Base-by-base conservation (phyloP, 1,284 basidiomycete genomes). In the Sporisorium scitamineum region DNA sequence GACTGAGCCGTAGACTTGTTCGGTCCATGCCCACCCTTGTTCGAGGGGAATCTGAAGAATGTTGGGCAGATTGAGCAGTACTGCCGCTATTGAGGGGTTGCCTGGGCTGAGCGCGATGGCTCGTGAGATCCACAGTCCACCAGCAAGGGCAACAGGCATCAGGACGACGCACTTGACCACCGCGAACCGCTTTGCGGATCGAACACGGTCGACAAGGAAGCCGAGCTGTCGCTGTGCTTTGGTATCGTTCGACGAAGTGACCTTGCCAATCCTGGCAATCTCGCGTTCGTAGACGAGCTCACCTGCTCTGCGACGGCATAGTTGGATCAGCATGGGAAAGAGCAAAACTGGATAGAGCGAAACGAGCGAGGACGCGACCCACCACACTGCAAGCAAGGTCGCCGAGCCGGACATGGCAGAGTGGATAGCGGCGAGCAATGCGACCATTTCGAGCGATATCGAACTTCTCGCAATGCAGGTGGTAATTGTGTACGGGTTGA, bases 401-500 rank as follows among this genome's bases (percentile, higher is more conserved):
- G 51, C 48, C 32, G 70, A 79, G 39, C 51, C 76, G 86, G 89
- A 85, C 50, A 90, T 89, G 0, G 93, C 93, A 63, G 91, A 90
- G 86, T 91, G 89, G n/a, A 97, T 84, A 0, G 91, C 85, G 1
- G 92, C 82, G 1, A 96, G 87, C 31, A 90, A 86, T 5, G 93
- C 85, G 0, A 90, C 88, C 80, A 92, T 94, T 82, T 95, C 93
- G 20, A 97, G 87, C 0, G 90, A 89, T 0, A 93, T 91, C 0
- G 93, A 93, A 0, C 94, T 95, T 9, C 91, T 87, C 0, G 94
- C 92, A 2, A 95, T 86, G 41, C 91, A 92, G 0, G 94, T 90
- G 1, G 94, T 87, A 52, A 95, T 85, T 6, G 93, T 87, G 84
- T 96, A 95, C 5, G 95, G 95, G 78, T 97, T 97, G 68, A 96